Evolutionary conservation across 2,329 filamentous ascomycete species (phyloP), one percentile per base, ranked within the genome.

Genomic region (Teratosphaeria pseudoeucalypti): DNA sequence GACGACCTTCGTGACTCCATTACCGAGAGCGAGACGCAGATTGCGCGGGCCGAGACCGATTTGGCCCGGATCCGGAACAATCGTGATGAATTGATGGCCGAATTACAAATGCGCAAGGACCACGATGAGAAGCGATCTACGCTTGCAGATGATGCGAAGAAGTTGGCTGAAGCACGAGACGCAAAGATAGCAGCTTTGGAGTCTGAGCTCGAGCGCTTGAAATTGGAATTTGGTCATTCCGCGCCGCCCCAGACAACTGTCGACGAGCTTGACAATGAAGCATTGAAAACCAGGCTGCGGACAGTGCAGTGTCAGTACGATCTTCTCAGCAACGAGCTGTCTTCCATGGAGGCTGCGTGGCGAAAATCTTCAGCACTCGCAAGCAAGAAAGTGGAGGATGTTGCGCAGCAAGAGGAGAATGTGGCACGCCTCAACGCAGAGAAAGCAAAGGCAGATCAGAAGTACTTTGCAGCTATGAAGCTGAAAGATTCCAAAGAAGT

Each of bases 381-480:
- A 7, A 86, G 87, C 57, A 92, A 90, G 77, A 97, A 96, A 74
- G 85, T 95, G 37, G 82, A 87, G 67, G 91, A 96, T 63, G 85
- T 89, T 57, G 78, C 81, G 6, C 79, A 82, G 3, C 78, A 90
- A 70, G 92, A 97, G 75, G 91, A 96, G 59, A 88, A 87, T 63
- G 79, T 92, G 43, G 77, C 84, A 19, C 79, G 88, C 27, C 77
- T 95, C 23, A 84, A 84, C 49, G 89, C 90, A 0, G 91, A 99
- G 75, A 99, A 99, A 77, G 86, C 87, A 64, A 97, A 96, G 74
- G 92, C 92, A 1, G 94, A 99, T 70, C 92, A 97, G 71, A 97
- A 97, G 75, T 99, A 95, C 72, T 97, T 97, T 73, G 90, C 89
- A 1, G 90, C 92, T 9, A 91, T 95, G 80, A 96, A 96, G 72